Conservation (phyloP, 768 basidiomycete species). For the Tylopilus sp. region DNA sequence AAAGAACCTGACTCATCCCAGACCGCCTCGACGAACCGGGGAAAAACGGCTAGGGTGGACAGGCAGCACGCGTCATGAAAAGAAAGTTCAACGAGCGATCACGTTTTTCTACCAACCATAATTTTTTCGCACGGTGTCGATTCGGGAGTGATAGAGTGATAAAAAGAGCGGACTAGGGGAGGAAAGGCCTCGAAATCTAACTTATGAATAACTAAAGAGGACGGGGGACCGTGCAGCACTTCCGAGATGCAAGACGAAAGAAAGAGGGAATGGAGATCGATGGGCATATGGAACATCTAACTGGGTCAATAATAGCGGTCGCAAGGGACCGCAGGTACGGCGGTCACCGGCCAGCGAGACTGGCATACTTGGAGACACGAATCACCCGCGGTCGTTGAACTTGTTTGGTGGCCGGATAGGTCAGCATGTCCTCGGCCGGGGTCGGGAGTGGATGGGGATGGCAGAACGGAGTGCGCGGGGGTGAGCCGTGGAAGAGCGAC, state of each 20-base stretch:
- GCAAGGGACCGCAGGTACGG: background rate
- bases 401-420: slow-evolving; percentile 15
- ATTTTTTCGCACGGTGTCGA: slow-evolving; percentile 17
- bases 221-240: background rate
- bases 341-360: slow-evolving; percentile 30
- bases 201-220: slow-evolving; percentile 27
- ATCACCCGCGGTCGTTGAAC: slow-evolving; percentile 10
- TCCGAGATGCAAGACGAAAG: background rate
- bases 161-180: background rate
- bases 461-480: slow-evolving; percentile 9
- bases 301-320: background rate
- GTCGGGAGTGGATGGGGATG: slow-evolving; percentile 52
- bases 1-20: slow-evolving; percentile 19
- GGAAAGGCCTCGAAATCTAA: slow-evolving; percentile 5
- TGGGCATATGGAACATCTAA: background rate
- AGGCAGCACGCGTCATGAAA: slow-evolving; percentile 17
- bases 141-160: background rate
- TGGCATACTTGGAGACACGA: slow-evolving; percentile 29
- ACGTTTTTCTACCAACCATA: background rate
- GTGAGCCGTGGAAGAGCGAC: slow-evolving; percentile 11
- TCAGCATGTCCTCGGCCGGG: slow-evolving; percentile 51
- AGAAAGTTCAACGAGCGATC: background rate
- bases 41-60: slow-evolving; percentile 14
- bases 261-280: slow-evolving; percentile 3
- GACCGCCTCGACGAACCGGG: slow-evolving; percentile 6